phyloP scores from a whole-genome alignment of 2,329 filamentous ascomycete genomes.

The Ambrosiella xylebori region DNA sequence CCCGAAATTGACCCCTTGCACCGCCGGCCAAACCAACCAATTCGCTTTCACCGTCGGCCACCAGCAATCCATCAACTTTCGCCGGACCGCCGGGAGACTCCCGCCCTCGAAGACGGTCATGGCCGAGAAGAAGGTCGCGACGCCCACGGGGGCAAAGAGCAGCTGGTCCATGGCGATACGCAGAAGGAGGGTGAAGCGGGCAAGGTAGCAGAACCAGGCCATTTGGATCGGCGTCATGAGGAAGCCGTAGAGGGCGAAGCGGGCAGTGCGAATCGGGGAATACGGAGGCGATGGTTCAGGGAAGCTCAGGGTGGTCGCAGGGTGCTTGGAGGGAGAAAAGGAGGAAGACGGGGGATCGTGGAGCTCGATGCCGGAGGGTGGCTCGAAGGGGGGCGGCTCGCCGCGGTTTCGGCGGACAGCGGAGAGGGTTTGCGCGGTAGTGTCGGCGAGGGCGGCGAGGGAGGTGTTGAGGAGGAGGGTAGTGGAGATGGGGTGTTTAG shows the following conservation, averaged over 20 bases:
- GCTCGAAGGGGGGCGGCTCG: neutral
- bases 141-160: conserved; percentile 70
- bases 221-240: conserved; percentile 91
- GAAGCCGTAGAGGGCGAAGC: conserved; percentile 97
- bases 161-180: conserved; percentile 73
- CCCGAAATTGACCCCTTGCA: conserved; percentile 93
- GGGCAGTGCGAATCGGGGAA: conserved; percentile 68
- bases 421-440: conserved; percentile 83
- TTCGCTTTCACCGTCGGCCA: conserved; percentile 89
- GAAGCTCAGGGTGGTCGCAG: conserved; percentile 43
- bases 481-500: conserved; percentile 51
- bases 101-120: conserved; percentile 96
- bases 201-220: conserved; percentile 81
- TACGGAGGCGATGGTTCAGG: conserved; percentile 52
- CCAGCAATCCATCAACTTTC: conserved; percentile 89
- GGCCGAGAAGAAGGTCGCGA: conserved; percentile 79
- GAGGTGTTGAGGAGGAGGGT: conserved; percentile 99
- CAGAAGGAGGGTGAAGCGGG: conserved; percentile 59
- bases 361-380: neutral
- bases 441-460: conserved; percentile 88
- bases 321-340: neutral
- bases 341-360: neutral
- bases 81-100: conserved; percentile 56
- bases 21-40: conserved; percentile 83
- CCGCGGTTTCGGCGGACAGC: conserved; percentile 54